Evolutionary conservation across 192 early-diverging fungal species (phyloP).

Genomic region (Podila epigama): DNA sequence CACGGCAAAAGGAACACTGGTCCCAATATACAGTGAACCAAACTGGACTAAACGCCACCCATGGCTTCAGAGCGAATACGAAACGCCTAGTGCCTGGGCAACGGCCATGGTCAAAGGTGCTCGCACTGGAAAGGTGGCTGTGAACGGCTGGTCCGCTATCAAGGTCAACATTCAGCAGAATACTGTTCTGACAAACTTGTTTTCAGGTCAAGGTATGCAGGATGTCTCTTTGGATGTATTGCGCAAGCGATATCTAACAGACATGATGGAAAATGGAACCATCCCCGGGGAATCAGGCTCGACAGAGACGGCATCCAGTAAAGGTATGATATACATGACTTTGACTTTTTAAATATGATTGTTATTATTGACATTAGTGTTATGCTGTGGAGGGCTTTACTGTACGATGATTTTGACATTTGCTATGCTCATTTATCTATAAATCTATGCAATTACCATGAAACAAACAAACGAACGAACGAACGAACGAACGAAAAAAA

Average conservation of each 20-base stretch:
- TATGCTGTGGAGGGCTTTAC: too few species aligned
- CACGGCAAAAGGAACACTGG: conserved; percentile 40
- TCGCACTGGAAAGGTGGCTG: conserved; percentile 56
- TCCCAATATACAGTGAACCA: conserved; percentile 22
- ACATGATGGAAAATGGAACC: conserved; percentile 21
- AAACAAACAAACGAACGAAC: too few species aligned
- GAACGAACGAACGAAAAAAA: too few species aligned
- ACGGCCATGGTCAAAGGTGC: conserved; percentile 65
- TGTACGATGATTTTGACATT: too few species aligned
- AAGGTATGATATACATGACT: too few species aligned
- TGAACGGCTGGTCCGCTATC: conserved; percentile 74
- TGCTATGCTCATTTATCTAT: too few species aligned
- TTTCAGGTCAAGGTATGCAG: conserved; percentile 23
- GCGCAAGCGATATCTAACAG: conserved; percentile 41
- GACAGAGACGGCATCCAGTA: neutral
- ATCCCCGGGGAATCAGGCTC: neutral
- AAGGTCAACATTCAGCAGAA: conserved; percentile 49
- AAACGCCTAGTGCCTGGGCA: conserved; percentile 71
- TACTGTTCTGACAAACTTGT: conserved; percentile 18
- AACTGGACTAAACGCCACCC: conserved; percentile 11
- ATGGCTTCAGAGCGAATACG: conserved; percentile 53
- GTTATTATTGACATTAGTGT: too few species aligned
- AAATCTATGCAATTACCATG: too few species aligned
- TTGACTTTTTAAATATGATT: too few species aligned
- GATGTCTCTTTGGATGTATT: conserved; percentile 49